Evolutionary conservation across 2,329 filamentous ascomycete genomes (phyloP).

Genomic region (Arthroderma uncinatum): DNA sequence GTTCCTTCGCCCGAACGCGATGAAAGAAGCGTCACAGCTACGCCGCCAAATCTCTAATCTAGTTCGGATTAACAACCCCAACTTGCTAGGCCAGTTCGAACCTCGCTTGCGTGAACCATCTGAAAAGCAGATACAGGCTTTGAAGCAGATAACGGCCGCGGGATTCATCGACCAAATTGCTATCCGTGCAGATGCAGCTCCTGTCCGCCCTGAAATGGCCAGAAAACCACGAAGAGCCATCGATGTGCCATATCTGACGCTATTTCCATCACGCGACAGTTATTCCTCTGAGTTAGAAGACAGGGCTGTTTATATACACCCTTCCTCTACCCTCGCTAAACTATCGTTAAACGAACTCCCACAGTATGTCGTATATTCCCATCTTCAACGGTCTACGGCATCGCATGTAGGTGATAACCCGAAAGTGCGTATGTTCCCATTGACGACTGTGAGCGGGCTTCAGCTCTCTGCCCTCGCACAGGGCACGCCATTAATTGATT

Average conservation of each 20-base stretch:
- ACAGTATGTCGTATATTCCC: conserved; percentile 75
- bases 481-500: conserved; percentile 70
- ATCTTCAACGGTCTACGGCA: conserved; percentile 60
- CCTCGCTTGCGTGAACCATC: conserved; percentile 48
- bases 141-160: conserved; percentile 84
- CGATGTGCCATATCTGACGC: conserved; percentile 80
- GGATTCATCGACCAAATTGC: conserved; percentile 93
- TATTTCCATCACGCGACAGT: conserved; percentile 54
- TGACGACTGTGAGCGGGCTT: conserved; percentile 65
- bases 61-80: conserved; percentile 60
- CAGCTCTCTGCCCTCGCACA: conserved; percentile 71
- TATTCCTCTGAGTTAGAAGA: conserved; percentile 40
- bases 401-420: conserved; percentile 47
- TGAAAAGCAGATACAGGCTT: conserved; percentile 58
- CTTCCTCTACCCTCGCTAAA: conserved; percentile 67
- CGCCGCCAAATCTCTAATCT: conserved; percentile 73
- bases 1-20: conserved; percentile 77
- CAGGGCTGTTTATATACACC: conserved; percentile 74
- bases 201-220: conserved; percentile 54
- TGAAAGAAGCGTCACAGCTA: conserved; percentile 76
- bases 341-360: conserved; percentile 62
- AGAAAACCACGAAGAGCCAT: conserved; percentile 73
- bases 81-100: conserved; percentile 30
- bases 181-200: conserved; percentile 77
- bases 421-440: conserved; percentile 76